A percentile compares a stretch with the other conserved stretches of the same genome.
Evolutionary conservation across 805 yeast genomes (phyloP).

Genomic region (Ogataea nitratoaversa): DNA sequence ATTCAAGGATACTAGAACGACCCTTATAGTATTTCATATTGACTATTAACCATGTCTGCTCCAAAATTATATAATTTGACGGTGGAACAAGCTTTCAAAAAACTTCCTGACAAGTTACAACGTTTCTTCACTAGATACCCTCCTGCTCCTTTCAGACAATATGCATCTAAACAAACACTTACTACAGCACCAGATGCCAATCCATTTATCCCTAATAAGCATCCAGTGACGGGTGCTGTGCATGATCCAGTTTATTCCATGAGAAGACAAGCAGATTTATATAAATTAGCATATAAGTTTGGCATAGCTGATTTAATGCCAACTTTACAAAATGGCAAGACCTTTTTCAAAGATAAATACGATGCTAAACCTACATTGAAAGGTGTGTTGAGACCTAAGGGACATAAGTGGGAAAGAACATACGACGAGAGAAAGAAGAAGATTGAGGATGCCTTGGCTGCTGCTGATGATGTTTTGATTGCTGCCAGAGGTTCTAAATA

Average conservation of each 20-base stretch:
- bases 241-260: constrained; percentile 76
- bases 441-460: constrained; percentile 61
- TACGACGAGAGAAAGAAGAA: constrained; percentile 53
- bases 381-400: constrained; percentile 77
- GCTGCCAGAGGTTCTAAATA: constrained; percentile 58
- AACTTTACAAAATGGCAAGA: constrained; percentile 51
- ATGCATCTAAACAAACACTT: constrained; percentile 59
- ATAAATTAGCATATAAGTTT: constrained; percentile 73
- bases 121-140: constrained; percentile 79
- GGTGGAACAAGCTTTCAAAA: constrained; percentile 31
- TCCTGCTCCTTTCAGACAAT: constrained; percentile 71
- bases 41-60: neutral
- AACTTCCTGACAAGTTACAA: constrained; percentile 67
- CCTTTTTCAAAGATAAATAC: constrained; percentile 77
- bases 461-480: constrained; percentile 62
- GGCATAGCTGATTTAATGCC: constrained; percentile 84
- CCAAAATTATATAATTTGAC: constrained; percentile 8
- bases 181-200: constrained; percentile 69
- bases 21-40: too few relatives aligned
- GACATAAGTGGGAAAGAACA: constrained; percentile 73
- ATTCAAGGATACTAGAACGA: too few relatives aligned
- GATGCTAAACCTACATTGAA: constrained; percentile 63
- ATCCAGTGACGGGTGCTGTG: constrained; percentile 73
- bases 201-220: constrained; percentile 83
- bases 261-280: constrained; percentile 78